phyloP scores from a whole-genome alignment of 2,329 filamentous ascomycete genomes.

The Incumbomyces delicatus region DNA sequence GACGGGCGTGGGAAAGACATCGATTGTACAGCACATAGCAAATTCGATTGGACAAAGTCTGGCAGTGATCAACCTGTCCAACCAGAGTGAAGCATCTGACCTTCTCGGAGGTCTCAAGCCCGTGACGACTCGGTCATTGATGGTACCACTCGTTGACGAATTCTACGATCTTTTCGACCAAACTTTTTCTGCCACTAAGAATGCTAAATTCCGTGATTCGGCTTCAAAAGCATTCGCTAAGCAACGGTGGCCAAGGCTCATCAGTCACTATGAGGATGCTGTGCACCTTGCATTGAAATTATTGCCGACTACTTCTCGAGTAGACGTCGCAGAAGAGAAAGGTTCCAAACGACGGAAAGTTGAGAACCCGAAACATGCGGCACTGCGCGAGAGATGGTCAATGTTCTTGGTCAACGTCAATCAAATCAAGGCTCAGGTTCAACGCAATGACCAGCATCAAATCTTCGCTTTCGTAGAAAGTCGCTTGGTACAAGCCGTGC shows the following conservation, averaged over 20 bases:
- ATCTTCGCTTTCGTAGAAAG: slow-evolving; percentile 95
- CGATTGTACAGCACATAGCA: slow-evolving; percentile 85
- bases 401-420: slow-evolving; percentile 64
- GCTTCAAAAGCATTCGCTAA: slow-evolving; percentile 70
- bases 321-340: slow-evolving; percentile 42
- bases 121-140: slow-evolving; percentile 76
- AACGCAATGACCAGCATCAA: slow-evolving; percentile 63
- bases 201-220: slow-evolving; percentile 73
- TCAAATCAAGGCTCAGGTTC: slow-evolving; percentile 69
- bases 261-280: slow-evolving; percentile 79
- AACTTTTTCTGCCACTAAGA: slow-evolving; percentile 81
- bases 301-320: slow-evolving; percentile 27
- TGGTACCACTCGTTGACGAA: slow-evolving; percentile 83
- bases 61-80: slow-evolving; percentile 88
- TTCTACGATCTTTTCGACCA: slow-evolving; percentile 82
- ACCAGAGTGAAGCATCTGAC: slow-evolving; percentile 96
- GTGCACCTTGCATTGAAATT: slow-evolving; percentile 75
- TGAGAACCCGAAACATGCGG: slow-evolving; percentile 41
- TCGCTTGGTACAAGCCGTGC: slow-evolving; percentile 88
- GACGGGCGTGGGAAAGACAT: slow-evolving; percentile 97
- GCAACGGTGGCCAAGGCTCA: slow-evolving; percentile 77
- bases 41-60: slow-evolving; percentile 75
- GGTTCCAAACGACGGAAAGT: slow-evolving; percentile 62
- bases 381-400: slow-evolving; percentile 66
- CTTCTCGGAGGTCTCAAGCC: slow-evolving; percentile 93